These are phyloP conservation scores for Stygiomarasmius scandens DNA, from an alignment of 1,284 basidiomycete genomes.

Conservation along the genomic window DNA sequence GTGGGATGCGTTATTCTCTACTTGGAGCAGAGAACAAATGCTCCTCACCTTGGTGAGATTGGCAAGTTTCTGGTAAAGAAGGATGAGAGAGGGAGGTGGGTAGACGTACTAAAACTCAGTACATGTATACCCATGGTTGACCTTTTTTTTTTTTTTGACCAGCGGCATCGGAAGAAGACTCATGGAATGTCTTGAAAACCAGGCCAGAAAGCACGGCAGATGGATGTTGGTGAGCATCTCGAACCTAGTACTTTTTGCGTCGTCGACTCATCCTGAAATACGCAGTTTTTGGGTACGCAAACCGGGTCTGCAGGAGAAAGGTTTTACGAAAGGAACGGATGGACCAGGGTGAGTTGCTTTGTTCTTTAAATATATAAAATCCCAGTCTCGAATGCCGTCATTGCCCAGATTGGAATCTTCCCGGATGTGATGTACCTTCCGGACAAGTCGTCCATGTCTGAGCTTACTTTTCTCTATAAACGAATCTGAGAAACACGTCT, in stretches of 20 bases:
- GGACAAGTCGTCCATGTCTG: not conserved
- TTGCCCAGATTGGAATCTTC: slow-evolving; percentile 2
- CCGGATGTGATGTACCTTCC: slow-evolving; percentile 1
- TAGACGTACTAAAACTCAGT: no score
- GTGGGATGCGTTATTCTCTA: slow-evolving; percentile 10
- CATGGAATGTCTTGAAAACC: slow-evolving; percentile 1
- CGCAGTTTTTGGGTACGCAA: slow-evolving; percentile 2
- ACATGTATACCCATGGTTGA: no score
- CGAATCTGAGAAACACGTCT: not conserved
- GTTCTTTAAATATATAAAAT: no score
- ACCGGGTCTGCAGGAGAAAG: slow-evolving; percentile 3
- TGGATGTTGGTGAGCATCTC: not conserved
- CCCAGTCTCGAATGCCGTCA: not conserved
- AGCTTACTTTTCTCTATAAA: slow-evolving; percentile 5
- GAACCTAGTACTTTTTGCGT: not conserved
- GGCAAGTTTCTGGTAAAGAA: slow-evolving; percentile 5
- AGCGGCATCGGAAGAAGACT: slow-evolving; percentile 6
- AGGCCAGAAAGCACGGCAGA: slow-evolving; percentile 2
- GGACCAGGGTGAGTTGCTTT: not conserved
- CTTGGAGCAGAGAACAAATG: slow-evolving; percentile 4
- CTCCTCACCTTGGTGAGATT: slow-evolving; percentile 8
- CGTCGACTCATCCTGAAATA: not conserved
- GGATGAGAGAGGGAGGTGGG: slow-evolving; percentile 7
- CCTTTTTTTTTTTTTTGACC: not conserved
- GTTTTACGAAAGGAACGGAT: slow-evolving; percentile 2